phyloP scores from a whole-genome alignment of 2,329 filamentous ascomycete genomes.

The Penicillium sp. region DNA sequence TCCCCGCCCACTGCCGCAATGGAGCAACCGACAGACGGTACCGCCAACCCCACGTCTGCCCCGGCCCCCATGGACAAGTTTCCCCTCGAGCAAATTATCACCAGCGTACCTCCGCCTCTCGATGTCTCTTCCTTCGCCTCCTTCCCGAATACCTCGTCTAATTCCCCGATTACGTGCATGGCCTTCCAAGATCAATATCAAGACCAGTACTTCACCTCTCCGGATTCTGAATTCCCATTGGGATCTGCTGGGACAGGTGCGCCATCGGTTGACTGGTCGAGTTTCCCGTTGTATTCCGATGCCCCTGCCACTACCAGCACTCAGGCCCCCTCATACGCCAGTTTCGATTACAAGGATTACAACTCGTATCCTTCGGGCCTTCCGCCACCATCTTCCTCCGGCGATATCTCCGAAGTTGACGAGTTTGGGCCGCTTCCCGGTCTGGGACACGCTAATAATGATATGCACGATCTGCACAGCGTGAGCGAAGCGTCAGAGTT shows the following conservation, averaged over 20 bases:
- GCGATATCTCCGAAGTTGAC: constrained; percentile 51
- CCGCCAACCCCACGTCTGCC: constrained; percentile 25
- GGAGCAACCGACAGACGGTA: constrained; percentile 23
- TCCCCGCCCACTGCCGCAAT: constrained; percentile 18
- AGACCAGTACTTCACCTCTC: constrained; percentile 44
- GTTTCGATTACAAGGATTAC: constrained; percentile 48
- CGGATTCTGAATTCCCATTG: constrained; percentile 43
- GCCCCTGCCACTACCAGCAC: constrained; percentile 41
- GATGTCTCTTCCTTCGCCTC: constrained; percentile 40
- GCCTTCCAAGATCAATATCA: constrained; percentile 39
- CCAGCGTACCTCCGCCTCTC: constrained; percentile 37
- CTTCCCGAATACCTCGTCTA: constrained; percentile 34
- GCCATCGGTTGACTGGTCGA: constrained; percentile 51
- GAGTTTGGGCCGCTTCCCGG: constrained; percentile 41
- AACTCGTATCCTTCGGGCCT: constrained; percentile 40
- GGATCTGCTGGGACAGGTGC: constrained; percentile 41
- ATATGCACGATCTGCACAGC: constrained; percentile 40
- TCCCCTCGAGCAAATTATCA: constrained; percentile 34
- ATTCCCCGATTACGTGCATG: constrained; percentile 35
- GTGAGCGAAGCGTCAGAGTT: constrained; percentile 43
- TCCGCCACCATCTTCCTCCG: constrained; percentile 48
- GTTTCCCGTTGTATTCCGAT: constrained; percentile 44
- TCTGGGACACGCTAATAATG: constrained; percentile 29
- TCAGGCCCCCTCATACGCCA: constrained; percentile 48
- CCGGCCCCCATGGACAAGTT: constrained; percentile 28